Evolutionary conservation across 305 asterid species (phyloP), one percentile per base, ranked within the genome.

Genomic region (Fraxinus sp.): DNA sequence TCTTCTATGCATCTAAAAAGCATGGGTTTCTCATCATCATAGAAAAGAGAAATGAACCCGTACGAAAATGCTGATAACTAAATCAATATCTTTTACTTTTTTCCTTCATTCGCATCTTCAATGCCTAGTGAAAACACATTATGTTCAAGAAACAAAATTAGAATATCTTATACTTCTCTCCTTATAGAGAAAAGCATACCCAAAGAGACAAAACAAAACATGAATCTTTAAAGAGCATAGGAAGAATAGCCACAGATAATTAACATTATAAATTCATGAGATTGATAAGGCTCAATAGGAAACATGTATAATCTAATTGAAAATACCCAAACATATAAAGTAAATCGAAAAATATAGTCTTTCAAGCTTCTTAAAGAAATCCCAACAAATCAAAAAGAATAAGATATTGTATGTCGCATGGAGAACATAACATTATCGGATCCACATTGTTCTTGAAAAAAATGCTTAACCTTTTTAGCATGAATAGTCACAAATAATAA

Each of bases 31-130:
- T 32, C 41, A 20, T 64, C 74, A 30, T 52, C 22, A 35, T 71
- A 7, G 22, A 18, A 78, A 26, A 85, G 26, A 11, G 13, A 66
- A 74, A 66, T 9, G 18, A 37, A 74, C 14, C 44, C 26, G 28
- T 59, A 62, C 13, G 8, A 46, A 46, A 80, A 78, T 64, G 32
- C 33, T 81, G 74, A 78, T 36, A 84, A 35, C 36, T 46, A 64
- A 83, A 79, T 7, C 13, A 39, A 74, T 7, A 68, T 66, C 74
- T 24, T 24, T 66, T 10, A 20, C 14, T 26, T 24, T 24, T 66
- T 28, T 64, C 74, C 74, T 10, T 3, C 37, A 3, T 66, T 66
- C 36, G 4, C 74, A 66, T 24, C 74, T 26, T 28, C 18, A 26
- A 16, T 49, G 55, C 62, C 20, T 49, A 16, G 62, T 49, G 62